phyloP scores from a whole-genome alignment of 768 basidiomycete genomes.

The Mycena leptocephala region DNA sequence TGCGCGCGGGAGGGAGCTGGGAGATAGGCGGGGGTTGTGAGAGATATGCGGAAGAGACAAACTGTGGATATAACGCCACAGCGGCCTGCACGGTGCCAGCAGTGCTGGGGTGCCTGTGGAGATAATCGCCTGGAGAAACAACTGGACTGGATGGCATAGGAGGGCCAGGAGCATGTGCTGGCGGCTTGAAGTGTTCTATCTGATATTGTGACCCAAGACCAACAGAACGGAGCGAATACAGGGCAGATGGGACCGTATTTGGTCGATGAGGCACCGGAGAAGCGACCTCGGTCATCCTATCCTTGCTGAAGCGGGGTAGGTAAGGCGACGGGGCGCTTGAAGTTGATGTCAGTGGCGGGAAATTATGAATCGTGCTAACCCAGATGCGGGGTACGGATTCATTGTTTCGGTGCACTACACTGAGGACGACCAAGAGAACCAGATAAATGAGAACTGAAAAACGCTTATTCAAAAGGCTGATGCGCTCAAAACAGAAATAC shows the following conservation, averaged over 20 bases:
- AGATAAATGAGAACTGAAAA: conserved; percentile 33
- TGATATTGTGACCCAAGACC: conserved; percentile 34
- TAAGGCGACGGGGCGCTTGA: background rate
- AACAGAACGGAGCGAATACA: conserved; percentile 26
- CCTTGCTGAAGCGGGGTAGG: conserved; percentile 27
- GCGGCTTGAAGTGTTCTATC: conserved; percentile 34
- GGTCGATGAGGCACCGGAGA: conserved; percentile 26
- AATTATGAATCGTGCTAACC: conserved; percentile 33
- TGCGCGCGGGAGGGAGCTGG: conserved; percentile 1
- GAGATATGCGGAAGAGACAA: conserved; percentile 27
- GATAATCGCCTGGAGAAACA: conserved; percentile 22
- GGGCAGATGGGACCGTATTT: conserved; percentile 21
- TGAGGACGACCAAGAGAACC: conserved; percentile 24
- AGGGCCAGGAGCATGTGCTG: background rate
- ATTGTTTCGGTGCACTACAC: conserved; percentile 25
- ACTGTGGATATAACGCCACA: conserved; percentile 32
- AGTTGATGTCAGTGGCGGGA: conserved; percentile 25
- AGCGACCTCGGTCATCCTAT: conserved; percentile 22
- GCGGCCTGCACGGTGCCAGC: conserved; percentile 25
- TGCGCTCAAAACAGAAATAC: background rate
- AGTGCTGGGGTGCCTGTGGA: conserved; percentile 20
- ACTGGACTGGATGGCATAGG: conserved; percentile 22
- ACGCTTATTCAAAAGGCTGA: background rate
- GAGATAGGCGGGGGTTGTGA: conserved; percentile 10
- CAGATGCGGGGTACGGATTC: conserved; percentile 33